Base-by-base conservation (phyloP, 78 protist genomes). In the Polysphondylium violaceum region DNA sequence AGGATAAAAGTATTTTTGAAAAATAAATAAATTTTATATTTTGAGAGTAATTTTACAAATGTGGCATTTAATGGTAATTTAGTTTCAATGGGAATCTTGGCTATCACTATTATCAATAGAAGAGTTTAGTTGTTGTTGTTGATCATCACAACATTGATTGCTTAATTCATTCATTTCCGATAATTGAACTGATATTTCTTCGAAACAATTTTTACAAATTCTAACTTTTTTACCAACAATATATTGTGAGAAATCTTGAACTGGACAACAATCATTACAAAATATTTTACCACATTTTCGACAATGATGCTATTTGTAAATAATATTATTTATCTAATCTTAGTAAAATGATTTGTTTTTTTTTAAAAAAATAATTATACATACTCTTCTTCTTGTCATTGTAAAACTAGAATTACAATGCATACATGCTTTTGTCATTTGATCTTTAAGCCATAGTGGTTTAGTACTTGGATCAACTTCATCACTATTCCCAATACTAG, bases 181-280 rank as follows among this genome's bases (percentile, higher is more conserved):
- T 23, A 79, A n/a, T 64, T 79, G 89, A 40, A 79, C 89, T 4
- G 63, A 43, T 19, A 79, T 55, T 61, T 79, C 89, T 27, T 79
- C 89, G 51, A 53, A 83, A 33, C 91, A 83, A 58, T 59, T 43
- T 58, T 69, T 69, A 31, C 91, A 83, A 29, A 83, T 33, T 59
- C 91, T 55, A 3, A 63, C 75, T n/a, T 83, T 83, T 63, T 69
- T 83, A 21, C 79, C 77, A 40, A 35, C 60, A n/a, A 58, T 25
- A 67, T 79, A 79, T 40, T 79, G 89, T 25, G 77, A 53, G 47
- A 79, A 67, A 83, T 83, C 91, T 23, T 74, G 75, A 19, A 83
- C 73, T 69, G 91, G 91, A 69, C 91, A 83, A 40, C 91, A 83
- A 71, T 67, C 79, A 43, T 55, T 69, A 59, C 91, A 83, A 83